Evolutionary conservation across 352 stramenopile genomes (phyloP), one percentile per base, ranked within the genome.

Genomic region (Ophiocytium majus): DNA sequence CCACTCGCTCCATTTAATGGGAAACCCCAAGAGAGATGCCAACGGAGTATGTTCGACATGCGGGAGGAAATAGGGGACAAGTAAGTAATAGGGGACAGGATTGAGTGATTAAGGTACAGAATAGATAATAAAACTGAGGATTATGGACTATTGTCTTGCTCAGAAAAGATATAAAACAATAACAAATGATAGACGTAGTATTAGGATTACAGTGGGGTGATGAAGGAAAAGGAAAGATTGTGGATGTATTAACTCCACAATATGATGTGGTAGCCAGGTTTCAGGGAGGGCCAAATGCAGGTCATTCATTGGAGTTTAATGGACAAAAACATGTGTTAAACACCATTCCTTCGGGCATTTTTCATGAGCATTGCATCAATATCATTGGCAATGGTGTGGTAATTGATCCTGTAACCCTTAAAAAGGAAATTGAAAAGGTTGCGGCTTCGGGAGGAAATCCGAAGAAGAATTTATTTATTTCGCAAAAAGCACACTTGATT

Each of bases 161-260:
- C n/a, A n/a, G n/a, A n/a, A n/a, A n/a, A n/a, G n/a, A n/a, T n/a
- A n/a, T n/a, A n/a, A n/a, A n/a, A n/a, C n/a, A n/a, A n/a, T n/a
- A n/a, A n/a, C n/a, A n/a, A n/a, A n/a, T n/a, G n/a, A n/a, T n/a
- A n/a, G n/a, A n/a, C n/a, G n/a, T n/a, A n/a, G n/a, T n/a, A n/a
- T n/a, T n/a, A n/a, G n/a, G n/a, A n/a, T n/a, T n/a, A n/a, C 57
- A 71, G 28, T 71, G 57, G 57, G 57, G 57, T 71, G 57, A 71
- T 71, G 57, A 71, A 71, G 57, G 57, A 23, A 71, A 71, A 28
- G 57, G 57, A 71, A 71, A 71, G 57, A 71, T 71, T 28, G 28
- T 28, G 23, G 57, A 71, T 71, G 19, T 71, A 23, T 28, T 71
- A 23, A 28, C 57, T 23, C 19, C 23, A 28, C 23, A 71, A 71